These are phyloP conservation scores for Hymenoscyphus linearis DNA, from an alignment of 2,329 filamentous ascomycete genomes.

Conservation along the genomic window DNA sequence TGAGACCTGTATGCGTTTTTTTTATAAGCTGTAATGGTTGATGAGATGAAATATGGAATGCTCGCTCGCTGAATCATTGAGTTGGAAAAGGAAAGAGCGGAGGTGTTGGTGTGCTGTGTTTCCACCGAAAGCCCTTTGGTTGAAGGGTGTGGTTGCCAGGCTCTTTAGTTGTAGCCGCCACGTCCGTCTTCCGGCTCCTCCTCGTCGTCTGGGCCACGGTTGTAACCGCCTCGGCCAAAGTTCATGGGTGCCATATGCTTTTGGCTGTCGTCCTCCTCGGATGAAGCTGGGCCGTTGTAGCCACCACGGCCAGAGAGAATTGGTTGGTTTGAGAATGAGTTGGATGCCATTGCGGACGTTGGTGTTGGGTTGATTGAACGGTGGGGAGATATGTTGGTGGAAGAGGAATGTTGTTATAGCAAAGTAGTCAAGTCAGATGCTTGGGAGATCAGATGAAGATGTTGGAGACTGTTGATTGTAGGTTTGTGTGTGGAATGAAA, in stretches of 20 bases:
- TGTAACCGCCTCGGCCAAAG: conserved; percentile 26
- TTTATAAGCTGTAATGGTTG: background rate
- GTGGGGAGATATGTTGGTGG: background rate
- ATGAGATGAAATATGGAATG: background rate
- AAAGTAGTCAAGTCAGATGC: background rate
- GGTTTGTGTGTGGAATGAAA: conserved; percentile 7
- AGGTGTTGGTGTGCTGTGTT: background rate
- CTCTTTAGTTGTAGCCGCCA: conserved; percentile 28
- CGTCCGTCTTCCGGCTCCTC: conserved; percentile 31
- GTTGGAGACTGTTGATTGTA: conserved; percentile 1
- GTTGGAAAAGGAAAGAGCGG: background rate
- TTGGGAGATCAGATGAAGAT: background rate
- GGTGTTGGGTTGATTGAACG: conserved; percentile 8
- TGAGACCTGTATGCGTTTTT: conserved; percentile 9
- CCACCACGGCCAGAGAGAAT: conserved; percentile 25
- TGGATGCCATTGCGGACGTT: conserved; percentile 20
- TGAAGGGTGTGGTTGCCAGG: background rate
- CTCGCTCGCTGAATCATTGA: conserved; percentile 3
- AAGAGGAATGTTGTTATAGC: background rate
- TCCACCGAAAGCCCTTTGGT: conserved; percentile 1
- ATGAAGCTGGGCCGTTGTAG: conserved; percentile 19
- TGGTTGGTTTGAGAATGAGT: conserved; percentile 10
- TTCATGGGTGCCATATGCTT: background rate
- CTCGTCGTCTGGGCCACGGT: conserved; percentile 26
- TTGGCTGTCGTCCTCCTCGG: conserved; percentile 4